Percentiles rank a stretch among this genome's conserved stretches.
phyloP scores from a whole-genome alignment of 768 basidiomycete genomes.

The Lyophyllum atratum region DNA sequence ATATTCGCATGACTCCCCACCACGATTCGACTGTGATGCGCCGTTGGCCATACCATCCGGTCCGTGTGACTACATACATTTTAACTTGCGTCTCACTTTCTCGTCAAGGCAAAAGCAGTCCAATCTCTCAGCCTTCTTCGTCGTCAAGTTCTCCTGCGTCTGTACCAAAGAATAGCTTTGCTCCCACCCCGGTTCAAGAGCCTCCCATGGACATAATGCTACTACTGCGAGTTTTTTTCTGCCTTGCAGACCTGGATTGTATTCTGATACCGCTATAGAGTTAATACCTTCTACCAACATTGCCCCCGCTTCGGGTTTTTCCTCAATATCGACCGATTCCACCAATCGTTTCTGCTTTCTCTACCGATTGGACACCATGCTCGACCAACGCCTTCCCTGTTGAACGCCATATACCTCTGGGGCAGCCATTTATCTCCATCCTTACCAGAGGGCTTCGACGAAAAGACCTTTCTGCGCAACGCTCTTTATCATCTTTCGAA shows the following conservation, averaged over 20 bases:
- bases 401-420: slow-evolving; percentile 42
- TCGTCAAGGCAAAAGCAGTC: background rate
- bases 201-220: slow-evolving; percentile 16
- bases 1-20: slow-evolving; percentile 9
- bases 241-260: background rate
- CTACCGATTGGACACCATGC: slow-evolving; percentile 28
- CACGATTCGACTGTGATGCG: background rate
- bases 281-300: slow-evolving; percentile 38
- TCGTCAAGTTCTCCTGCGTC: slow-evolving; percentile 3
- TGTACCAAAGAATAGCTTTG: background rate
- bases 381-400: slow-evolving; percentile 38
- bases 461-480: slow-evolving; percentile 39
- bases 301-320: slow-evolving; percentile 54
- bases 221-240: slow-evolving; percentile 7
- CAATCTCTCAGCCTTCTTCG: slow-evolving; percentile 5
- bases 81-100: background rate
- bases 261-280: slow-evolving; percentile 21
- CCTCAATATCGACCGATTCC: slow-evolving; percentile 47
- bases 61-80: background rate
- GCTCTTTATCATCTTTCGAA: slow-evolving; percentile 39
- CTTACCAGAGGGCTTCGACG: slow-evolving; percentile 16
- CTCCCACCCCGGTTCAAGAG: slow-evolving; percentile 2
- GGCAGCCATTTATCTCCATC: slow-evolving; percentile 30
- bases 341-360: slow-evolving; percentile 29
- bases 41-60: background rate